Base-by-base conservation (phyloP, 805 yeast species). In the Myxozyma sirexii region DNA sequence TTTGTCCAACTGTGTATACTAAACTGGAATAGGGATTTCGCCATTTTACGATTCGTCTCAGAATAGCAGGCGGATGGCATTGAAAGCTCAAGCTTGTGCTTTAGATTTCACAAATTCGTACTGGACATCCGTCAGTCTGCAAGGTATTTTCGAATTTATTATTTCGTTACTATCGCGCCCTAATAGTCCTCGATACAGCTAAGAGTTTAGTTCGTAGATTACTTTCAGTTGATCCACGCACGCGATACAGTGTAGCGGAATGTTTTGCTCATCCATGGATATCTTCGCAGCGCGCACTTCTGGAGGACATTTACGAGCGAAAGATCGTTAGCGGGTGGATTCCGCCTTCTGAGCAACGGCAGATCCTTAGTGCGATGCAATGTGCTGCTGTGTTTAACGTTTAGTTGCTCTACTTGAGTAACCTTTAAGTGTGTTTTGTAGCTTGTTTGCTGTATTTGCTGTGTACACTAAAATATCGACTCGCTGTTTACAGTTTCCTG, bases 21-120 rank as follows among this genome's bases (percentile, higher is more conserved):
- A 33, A 31, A 33, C 7, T 24, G 39, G 29, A 24, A 4, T 29
- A 42, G 89, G 88, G 0, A 76, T 83, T 1, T 84, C 89, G 0
- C 89, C 90, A 4, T 85, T 85, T 66, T 82, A 80, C 64, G 80
- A 76, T 1, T 76, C 78, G 52, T 35, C 56, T 13, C 80, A 82
- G 1, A 73, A 78, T 19, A 78, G 74, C 35, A 69, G 72, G 15
- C 66, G 70, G 21, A 80, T 80, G 7, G 74, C 80, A n/a, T 67
- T 70, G 37, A 77, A 76, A 54, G 82, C 81, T 0, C 74, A 71
- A 56, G 54, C 42, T 3, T 84, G 84, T 0, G 67, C 69, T 26
- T 65, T 83, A 19, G 71, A 76, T 54, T 72, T 82, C 12, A 65
- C 72, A 1, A 55, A 71, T 3, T 61, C 65, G 17, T 79, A 77